Evolutionary conservation across 2,329 filamentous ascomycete genomes (phyloP).

Genomic region (Lecanosticta acicola): DNA sequence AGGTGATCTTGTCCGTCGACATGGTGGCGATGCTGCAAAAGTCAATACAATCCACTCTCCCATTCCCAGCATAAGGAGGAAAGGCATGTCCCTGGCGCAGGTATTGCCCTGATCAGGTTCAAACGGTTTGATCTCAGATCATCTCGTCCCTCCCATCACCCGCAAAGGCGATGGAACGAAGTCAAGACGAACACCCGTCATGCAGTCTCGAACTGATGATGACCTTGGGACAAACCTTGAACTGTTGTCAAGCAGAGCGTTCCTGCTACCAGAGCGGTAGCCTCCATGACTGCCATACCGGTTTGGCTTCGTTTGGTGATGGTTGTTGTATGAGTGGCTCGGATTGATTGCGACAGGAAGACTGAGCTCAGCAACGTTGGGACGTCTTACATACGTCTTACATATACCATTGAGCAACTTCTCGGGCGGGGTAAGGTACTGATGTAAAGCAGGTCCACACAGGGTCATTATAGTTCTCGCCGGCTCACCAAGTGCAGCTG

Average conservation of each 20-base stretch:
- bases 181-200: slow-evolving; percentile 36
- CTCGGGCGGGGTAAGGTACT: slow-evolving; percentile 5
- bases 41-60: slow-evolving; percentile 43
- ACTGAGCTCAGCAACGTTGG: too few species aligned
- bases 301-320: slow-evolving; percentile 1
- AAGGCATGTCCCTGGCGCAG: slow-evolving; percentile 80
- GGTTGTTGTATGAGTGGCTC: neutral
- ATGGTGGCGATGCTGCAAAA: slow-evolving; percentile 52
- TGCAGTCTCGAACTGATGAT: slow-evolving; percentile 27
- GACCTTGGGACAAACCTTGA: slow-evolving; percentile 17
- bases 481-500: neutral
- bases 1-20: slow-evolving; percentile 80
- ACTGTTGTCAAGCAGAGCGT: slow-evolving; percentile 9
- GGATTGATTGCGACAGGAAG: too few species aligned
- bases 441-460: slow-evolving; percentile 5
- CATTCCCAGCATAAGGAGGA: slow-evolving; percentile 41
- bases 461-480: slow-evolving; percentile 6
- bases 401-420: neutral
- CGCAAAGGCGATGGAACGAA: slow-evolving; percentile 6
- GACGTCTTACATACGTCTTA: too few species aligned
- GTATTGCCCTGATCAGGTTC: slow-evolving; percentile 85
- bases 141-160: slow-evolving; percentile 20
- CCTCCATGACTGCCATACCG: slow-evolving; percentile 16
- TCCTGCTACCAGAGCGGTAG: slow-evolving; percentile 6
- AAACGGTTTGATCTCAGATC: slow-evolving; percentile 72